Conservation (phyloP, 2,329 filamentous ascomycete species). For the Microascus cirrosus region DNA sequence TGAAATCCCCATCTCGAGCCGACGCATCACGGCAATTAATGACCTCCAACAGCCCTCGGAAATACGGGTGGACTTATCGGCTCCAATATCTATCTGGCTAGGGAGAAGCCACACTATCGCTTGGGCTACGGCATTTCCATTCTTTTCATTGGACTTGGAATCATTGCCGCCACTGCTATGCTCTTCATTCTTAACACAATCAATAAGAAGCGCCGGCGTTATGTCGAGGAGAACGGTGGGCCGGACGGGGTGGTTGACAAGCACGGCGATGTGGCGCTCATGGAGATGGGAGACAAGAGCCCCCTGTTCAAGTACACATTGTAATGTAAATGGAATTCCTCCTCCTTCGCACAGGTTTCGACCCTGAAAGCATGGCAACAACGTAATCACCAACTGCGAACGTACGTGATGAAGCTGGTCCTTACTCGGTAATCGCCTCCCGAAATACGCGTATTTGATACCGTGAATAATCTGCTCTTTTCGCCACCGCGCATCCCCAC, state of each 20-base stretch:
- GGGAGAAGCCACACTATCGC: slow-evolving; percentile 6
- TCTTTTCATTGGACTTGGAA: slow-evolving; percentile 1
- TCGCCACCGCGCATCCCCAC: too few relatives aligned
- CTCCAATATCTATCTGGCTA: slow-evolving; percentile 6
- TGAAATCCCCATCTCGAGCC: background rate
- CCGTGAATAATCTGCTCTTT: too few relatives aligned
- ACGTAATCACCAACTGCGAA: too few relatives aligned
- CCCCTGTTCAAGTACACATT: slow-evolving; percentile 14
- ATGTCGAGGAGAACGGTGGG: slow-evolving; percentile 9
- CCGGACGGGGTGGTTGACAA: slow-evolving; percentile 8
- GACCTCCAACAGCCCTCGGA: background rate
- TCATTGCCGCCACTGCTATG: slow-evolving; percentile 4
- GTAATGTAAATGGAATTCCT: slow-evolving; percentile 1
- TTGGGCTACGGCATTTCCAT: slow-evolving; percentile 6
- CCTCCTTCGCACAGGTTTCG: background rate
- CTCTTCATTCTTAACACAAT: slow-evolving; percentile 8
- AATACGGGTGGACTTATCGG: slow-evolving; percentile 7
- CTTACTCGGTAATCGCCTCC: too few relatives aligned
- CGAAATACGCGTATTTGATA: too few relatives aligned
- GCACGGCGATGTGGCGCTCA: slow-evolving; percentile 11
- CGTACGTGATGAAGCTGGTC: too few relatives aligned
- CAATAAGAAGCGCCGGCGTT: slow-evolving; percentile 10
- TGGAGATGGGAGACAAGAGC: slow-evolving; percentile 13
- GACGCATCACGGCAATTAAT: background rate
- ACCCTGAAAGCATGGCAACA: background rate